phyloP scores from a whole-genome alignment of 2,329 filamentous ascomycete species.

The Neonectria ditissima region DNA sequence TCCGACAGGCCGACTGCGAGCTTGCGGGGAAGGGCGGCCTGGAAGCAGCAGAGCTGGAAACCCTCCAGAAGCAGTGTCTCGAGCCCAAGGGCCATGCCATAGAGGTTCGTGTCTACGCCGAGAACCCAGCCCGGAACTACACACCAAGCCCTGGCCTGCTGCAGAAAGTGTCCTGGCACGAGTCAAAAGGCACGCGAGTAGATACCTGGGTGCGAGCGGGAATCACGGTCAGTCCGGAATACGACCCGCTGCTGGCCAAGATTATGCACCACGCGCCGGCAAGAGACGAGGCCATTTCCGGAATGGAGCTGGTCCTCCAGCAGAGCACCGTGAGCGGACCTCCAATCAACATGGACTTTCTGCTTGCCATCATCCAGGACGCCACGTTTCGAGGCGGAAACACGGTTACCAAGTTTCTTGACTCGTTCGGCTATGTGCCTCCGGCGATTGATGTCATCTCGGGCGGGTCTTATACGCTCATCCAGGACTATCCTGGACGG shows the following conservation, averaged over 20 bases:
- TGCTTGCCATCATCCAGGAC: constrained; percentile 61
- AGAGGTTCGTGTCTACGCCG: constrained; percentile 53
- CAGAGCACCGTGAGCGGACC: constrained; percentile 42
- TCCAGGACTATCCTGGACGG: constrained; percentile 71
- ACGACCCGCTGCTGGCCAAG: constrained; percentile 69
- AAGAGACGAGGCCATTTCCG: constrained; percentile 52
- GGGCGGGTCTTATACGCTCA: constrained; percentile 66
- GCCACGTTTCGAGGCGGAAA: constrained; percentile 59
- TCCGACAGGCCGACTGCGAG: constrained; percentile 48
- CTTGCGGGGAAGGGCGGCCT: constrained; percentile 26
- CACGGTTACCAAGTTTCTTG: constrained; percentile 69
- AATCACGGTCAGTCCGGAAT: constrained; percentile 66
- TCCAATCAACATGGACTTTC: constrained; percentile 66
- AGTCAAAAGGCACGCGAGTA: constrained; percentile 61
- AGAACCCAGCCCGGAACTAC: constrained; percentile 67
- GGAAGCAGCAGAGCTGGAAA: constrained; percentile 10
- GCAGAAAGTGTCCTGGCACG: constrained; percentile 67
- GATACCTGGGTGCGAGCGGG: constrained; percentile 73
- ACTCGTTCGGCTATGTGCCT: constrained; percentile 64
- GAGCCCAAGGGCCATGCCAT: constrained; percentile 47
- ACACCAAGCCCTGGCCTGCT: constrained; percentile 69
- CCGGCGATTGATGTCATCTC: constrained; percentile 60
- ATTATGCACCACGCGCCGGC: constrained; percentile 64
- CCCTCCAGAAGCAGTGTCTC: constrained; percentile 29
- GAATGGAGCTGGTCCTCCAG: constrained; percentile 58